Conservation (phyloP, 202 grass and related monocot genomes). For the Carex sylvatica region DNA sequence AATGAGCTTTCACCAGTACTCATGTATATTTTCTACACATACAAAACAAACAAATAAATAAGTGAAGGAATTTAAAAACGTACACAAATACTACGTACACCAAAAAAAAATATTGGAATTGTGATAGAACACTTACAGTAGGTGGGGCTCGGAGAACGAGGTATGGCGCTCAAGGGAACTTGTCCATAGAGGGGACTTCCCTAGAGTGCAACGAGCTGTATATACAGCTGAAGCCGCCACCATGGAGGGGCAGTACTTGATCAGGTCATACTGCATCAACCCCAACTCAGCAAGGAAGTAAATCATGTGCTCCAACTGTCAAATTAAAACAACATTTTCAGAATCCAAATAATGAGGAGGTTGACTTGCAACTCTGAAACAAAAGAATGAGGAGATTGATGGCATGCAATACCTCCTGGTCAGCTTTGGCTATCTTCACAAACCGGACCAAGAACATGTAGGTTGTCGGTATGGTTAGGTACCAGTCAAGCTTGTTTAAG, state of each 20-base stretch:
- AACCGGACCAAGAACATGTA: conserved; percentile 79
- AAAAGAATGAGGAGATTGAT: neutral
- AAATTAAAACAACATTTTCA: conserved; percentile 10
- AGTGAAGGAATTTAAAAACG: neutral
- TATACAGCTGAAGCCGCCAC: conserved; percentile 73
- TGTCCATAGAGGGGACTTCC: conserved; percentile 68
- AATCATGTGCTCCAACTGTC: conserved; percentile 77
- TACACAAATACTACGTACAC: neutral
- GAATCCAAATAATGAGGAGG: neutral
- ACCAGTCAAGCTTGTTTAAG: conserved; percentile 78
- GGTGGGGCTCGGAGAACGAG: conserved; percentile 47
- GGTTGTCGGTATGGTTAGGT: conserved; percentile 66
- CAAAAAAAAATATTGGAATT: too few relatives aligned
- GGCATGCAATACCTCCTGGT: conserved; percentile 49
- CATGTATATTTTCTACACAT: conserved; percentile 38
- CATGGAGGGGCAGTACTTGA: conserved; percentile 51
- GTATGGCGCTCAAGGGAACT: conserved; percentile 71
- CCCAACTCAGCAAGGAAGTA: conserved; percentile 83
- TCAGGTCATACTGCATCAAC: conserved; percentile 62
- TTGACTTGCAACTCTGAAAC: neutral
- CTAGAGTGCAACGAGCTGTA: conserved; percentile 69
- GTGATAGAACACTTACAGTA: conserved; percentile 44
- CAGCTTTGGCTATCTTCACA: conserved; percentile 56
- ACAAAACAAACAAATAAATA: neutral
- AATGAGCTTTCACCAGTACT: conserved; percentile 37